phyloP scores from a whole-genome alignment of 345 rosid genomes.

The Citrus australasica region DNA sequence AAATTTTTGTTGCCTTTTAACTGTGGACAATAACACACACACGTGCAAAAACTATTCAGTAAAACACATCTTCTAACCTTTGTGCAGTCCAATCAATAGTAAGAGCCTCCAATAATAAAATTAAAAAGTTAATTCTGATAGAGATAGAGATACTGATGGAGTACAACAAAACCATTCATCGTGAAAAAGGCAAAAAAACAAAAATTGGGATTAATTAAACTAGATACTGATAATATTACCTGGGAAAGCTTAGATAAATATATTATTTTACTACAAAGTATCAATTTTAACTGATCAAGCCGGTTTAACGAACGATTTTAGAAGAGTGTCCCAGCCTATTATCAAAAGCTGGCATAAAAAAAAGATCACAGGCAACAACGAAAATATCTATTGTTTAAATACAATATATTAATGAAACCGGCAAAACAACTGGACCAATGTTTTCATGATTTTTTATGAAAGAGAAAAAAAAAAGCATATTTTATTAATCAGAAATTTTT shows the following conservation, averaged over 20 bases:
- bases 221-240: background rate
- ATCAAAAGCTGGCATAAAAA: no score
- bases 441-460: background rate
- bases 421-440: background rate
- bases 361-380: no score
- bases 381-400: no score
- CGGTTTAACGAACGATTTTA: background rate
- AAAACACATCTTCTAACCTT: background rate
- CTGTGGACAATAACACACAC: slow-evolving; percentile 27
- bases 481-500: background rate
- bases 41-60: background rate
- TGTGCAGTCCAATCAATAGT: background rate
- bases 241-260: background rate
- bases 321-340: background rate
- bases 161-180: background rate
- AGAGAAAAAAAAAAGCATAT: background rate
- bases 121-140: background rate
- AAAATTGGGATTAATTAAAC: background rate
- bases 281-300: background rate
- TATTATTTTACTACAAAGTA: background rate
- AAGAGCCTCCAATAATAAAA: background rate
- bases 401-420: background rate
- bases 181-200: background rate
- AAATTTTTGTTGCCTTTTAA: slow-evolving; percentile 61
- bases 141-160: background rate